phyloP scores from a whole-genome alignment of 2,329 filamentous ascomycete genomes.

The Aquanectria penicillioides region DNA sequence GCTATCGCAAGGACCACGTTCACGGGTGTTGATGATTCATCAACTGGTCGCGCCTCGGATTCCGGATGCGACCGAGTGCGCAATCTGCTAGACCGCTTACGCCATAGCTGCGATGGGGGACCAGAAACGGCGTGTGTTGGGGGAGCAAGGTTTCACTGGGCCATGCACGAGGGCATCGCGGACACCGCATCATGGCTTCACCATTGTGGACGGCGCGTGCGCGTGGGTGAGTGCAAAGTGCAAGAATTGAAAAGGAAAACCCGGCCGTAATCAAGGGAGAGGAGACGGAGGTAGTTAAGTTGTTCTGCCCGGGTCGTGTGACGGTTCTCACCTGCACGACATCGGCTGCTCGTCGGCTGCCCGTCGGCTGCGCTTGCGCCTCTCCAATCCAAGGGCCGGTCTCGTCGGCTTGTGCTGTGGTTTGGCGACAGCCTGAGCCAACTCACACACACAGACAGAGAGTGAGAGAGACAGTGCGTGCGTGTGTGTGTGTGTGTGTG shows the following conservation, averaged over 20 bases:
- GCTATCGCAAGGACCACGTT: no score
- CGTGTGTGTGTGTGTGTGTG: no score
- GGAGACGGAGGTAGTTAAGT: not conserved
- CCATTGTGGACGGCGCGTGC: no score
- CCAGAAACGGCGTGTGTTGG: not conserved
- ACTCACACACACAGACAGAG: no score
- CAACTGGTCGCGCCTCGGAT: constrained; percentile 11
- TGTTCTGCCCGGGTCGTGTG: constrained; percentile 6
- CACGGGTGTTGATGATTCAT: constrained; percentile 19
- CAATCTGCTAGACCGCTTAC: constrained; percentile 20
- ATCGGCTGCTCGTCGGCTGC: constrained; percentile 12
- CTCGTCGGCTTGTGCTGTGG: constrained; percentile 6
- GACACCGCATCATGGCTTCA: no score
- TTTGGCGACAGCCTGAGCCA: no score
- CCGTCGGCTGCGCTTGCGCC: constrained; percentile 6
- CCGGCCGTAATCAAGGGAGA: not conserved
- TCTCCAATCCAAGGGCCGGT: not conserved
- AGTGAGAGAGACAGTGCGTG: no score
- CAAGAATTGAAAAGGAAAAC: not conserved
- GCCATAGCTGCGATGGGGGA: constrained; percentile 10
- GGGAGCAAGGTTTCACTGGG: not conserved
- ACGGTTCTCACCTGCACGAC: constrained; percentile 13
- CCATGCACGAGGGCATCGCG: not conserved
- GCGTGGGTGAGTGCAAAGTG: not conserved
- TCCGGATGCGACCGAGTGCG: constrained; percentile 12